Evolutionary conservation across 1,284 basidiomycete genomes (phyloP).

Genomic region (Cryptococcus floricola): DNA sequence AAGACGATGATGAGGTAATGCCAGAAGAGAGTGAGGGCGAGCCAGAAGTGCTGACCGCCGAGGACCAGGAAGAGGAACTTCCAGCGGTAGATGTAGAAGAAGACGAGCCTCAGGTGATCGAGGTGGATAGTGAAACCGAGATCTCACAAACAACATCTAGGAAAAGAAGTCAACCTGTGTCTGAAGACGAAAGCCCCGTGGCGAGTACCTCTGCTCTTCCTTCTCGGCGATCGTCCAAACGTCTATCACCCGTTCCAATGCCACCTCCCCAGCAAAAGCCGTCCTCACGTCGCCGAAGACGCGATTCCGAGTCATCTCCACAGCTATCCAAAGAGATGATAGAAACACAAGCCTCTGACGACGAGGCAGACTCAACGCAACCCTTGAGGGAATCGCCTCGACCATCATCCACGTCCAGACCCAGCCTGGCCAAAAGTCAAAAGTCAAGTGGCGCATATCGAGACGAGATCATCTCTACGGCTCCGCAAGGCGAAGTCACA

Average conservation of each 20-base stretch:
- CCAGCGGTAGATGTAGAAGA: slow-evolving; percentile 12
- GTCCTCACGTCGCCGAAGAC: no score
- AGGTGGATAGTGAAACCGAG: neutral
- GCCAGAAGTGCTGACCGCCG: neutral
- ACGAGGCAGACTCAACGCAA: no score
- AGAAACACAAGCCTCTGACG: no score
- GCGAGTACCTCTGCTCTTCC: neutral
- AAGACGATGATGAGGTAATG: neutral
- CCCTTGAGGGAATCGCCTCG: no score
- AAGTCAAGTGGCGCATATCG: neutral
- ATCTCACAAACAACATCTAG: neutral
- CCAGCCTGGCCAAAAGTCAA: neutral
- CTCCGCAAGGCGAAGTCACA: slow-evolving; percentile 32
- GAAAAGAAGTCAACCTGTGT: slow-evolving; percentile 1
- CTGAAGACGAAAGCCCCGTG: slow-evolving; percentile 3
- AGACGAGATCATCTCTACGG: slow-evolving; percentile 36
- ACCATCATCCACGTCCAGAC: no score
- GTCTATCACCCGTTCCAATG: no score
- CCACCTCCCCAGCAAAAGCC: no score
- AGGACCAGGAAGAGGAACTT: slow-evolving; percentile 10
- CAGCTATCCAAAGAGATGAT: no score
- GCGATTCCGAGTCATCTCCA: no score
- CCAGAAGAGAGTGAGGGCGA: neutral
- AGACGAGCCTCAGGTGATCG: neutral
- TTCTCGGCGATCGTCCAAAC: no score